Conservation (phyloP, 306 rosid genomes). For the Castanopsis chinensis region DNA sequence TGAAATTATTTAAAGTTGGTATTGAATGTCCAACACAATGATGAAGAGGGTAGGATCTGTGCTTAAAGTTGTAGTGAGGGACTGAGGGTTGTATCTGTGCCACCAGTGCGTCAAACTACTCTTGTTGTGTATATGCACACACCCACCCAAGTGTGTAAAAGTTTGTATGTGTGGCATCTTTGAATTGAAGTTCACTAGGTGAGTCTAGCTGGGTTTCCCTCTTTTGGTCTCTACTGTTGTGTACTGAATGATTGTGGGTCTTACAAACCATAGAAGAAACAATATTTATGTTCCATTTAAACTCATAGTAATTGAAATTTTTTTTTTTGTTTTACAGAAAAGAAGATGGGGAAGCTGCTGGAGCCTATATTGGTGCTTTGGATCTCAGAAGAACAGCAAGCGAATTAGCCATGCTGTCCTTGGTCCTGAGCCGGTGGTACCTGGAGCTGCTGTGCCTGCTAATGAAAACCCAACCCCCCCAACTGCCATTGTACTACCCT, state of each 20-base stretch:
- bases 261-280: background rate
- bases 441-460: conserved; percentile 50
- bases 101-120: background rate
- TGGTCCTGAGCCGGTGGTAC: conserved; percentile 74
- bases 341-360: conserved; percentile 92
- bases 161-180: background rate
- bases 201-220: background rate
- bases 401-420: conserved; percentile 91
- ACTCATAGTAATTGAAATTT: conserved; percentile 11
- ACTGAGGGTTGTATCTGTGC: background rate
- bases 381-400: conserved; percentile 71
- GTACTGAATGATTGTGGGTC: background rate
- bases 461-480: conserved; percentile 54
- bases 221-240: background rate
- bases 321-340: conserved; percentile 55
- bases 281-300: conserved; percentile 16
- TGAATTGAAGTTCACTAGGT: background rate
- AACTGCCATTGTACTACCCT: conserved; percentile 63
- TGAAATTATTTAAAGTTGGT: conserved; percentile 1
- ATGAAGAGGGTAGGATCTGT: background rate
- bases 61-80: background rate
- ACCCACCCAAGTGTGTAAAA: background rate
- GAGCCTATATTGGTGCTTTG: conserved; percentile 87
- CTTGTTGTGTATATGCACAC: background rate
- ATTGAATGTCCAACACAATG: background rate